Percentiles rank a stretch among this genome's conserved stretches.
Conservation (phyloP, 768 basidiomycete species). For the Chalciporus piperatus region DNA sequence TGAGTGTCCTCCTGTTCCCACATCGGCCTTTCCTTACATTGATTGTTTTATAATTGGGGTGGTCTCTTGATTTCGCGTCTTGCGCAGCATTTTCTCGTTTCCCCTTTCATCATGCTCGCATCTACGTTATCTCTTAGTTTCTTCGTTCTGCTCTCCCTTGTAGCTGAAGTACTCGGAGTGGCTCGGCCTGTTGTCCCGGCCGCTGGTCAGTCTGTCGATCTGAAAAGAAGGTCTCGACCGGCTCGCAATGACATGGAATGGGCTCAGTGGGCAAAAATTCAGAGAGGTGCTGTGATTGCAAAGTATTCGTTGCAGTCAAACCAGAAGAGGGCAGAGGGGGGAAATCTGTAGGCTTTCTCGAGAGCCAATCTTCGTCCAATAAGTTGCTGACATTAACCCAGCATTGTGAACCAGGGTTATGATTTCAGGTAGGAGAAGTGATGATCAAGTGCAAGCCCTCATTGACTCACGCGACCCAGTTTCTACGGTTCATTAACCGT, state of each 20-base stretch:
- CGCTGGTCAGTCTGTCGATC: constrained; percentile 23
- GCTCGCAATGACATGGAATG: constrained; percentile 19
- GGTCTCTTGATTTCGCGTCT: background rate
- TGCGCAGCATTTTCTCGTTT: constrained; percentile 1
- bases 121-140: constrained; percentile 4
- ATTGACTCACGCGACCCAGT: constrained; percentile 11
- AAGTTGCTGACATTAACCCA: constrained; percentile 24
- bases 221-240: constrained; percentile 13
- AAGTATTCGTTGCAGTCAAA: constrained; percentile 43
- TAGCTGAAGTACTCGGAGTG: constrained; percentile 9
- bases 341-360: constrained; percentile 40
- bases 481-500: constrained; percentile 37
- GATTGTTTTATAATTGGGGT: constrained; percentile 7
- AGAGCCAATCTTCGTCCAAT: background rate
- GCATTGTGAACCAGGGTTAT: constrained; percentile 58
- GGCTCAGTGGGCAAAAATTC: constrained; percentile 42
- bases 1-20: constrained; percentile 7
- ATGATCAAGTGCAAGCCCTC: background rate
- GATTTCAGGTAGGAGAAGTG: constrained; percentile 53
- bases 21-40: background rate
- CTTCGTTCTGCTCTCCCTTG: constrained; percentile 11
- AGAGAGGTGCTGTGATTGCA: constrained; percentile 39
- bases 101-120: constrained; percentile 7
- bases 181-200: constrained; percentile 5
- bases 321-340: constrained; percentile 43